Conservation (phyloP, 352 stramenopile genomes). For the Globisporangium paddicum region DNA sequence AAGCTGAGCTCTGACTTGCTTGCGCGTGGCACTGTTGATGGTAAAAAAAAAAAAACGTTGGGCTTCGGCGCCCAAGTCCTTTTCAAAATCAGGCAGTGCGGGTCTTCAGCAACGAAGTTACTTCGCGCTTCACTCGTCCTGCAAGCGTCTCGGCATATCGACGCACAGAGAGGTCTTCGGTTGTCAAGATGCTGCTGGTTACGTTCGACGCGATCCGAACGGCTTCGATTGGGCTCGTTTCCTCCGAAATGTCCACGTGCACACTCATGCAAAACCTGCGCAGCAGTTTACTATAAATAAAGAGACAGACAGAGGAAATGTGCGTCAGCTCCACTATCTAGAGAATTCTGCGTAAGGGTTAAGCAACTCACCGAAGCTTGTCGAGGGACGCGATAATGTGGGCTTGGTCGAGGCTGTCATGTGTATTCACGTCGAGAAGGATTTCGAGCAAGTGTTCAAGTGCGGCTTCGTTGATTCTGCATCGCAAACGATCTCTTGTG, state of each 20-base stretch:
- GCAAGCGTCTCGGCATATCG: slow-evolving; percentile 6
- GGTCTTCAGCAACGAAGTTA: slow-evolving; percentile 10
- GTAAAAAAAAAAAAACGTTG: background rate
- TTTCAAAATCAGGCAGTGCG: slow-evolving; percentile 1
- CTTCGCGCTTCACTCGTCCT: slow-evolving; percentile 7
- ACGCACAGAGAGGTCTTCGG: slow-evolving; percentile 13
- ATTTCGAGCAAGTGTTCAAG: slow-evolving; percentile 11
- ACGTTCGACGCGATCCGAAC: slow-evolving; percentile 7
- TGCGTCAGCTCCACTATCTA: background rate
- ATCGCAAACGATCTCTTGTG: background rate
- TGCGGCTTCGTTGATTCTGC: background rate
- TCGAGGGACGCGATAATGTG: background rate
- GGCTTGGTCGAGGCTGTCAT: background rate
- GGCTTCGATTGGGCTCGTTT: slow-evolving; percentile 3
- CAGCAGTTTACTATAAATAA: slow-evolving; percentile 5
- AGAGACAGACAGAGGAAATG: background rate
- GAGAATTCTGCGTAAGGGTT: too few species aligned
- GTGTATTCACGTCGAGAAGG: background rate
- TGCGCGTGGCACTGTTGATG: background rate
- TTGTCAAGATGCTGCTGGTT: slow-evolving; percentile 3
- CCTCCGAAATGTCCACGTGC: slow-evolving; percentile 3
- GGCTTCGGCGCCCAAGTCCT: background rate
- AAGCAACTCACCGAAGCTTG: slow-evolving; percentile 3
- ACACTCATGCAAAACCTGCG: background rate
- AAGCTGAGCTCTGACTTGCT: background rate